Base-by-base conservation (phyloP, 495 filamentous ascomycete species). In the Lophiotrema nucula region DNA sequence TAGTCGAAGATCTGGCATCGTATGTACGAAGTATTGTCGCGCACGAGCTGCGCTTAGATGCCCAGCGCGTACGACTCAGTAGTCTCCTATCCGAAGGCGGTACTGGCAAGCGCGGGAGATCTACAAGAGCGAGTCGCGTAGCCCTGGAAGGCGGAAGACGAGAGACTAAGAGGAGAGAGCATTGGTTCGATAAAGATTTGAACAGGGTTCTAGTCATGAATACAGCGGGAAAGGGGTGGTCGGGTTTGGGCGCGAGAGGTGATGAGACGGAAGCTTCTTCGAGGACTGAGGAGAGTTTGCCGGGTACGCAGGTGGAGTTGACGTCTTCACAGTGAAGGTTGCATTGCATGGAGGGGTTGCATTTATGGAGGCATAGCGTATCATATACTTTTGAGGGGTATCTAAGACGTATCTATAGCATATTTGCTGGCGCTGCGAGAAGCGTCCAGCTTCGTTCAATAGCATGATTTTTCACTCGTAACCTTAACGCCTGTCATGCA, bases 141-240 rank as follows among this genome's bases (percentile, higher is more conserved):
- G 95, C 92, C 0, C 76, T 92, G 0, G 91, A 95, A 64, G 92
- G 91, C 16, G 85, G 90, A 0, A 78, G 78, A 41, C 83, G 93
- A 62, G 80, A 83, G 33, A 83, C 77, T 1, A 89, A 83, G 16
- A 80, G 89, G 44, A 82, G 81, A 48, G 90, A 93, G 69, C 79
- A 80, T 47, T 96, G 90, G 83, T 92, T 96, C 69, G 76, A 81
- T n/a, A 76, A 76, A 21, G 76, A 82, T 4, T 69, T 87, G 11
- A 87, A 92, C 58, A 76, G 83, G 6, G 68, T 75, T 6, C 66
- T 79, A 26, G 81, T 95, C 1, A 75, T 89, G 64, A 73, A 70
- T 33, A 92, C 91, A 1, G 89, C 83, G 0, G 83, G 83, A 5
- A 69, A 73, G 37, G 78, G 74, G 4, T 93, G 90, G 89, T 38